These are phyloP conservation scores for Solanum medicagineum DNA, from an alignment of 257 asterid species.

Conservation along the genomic window DNA sequence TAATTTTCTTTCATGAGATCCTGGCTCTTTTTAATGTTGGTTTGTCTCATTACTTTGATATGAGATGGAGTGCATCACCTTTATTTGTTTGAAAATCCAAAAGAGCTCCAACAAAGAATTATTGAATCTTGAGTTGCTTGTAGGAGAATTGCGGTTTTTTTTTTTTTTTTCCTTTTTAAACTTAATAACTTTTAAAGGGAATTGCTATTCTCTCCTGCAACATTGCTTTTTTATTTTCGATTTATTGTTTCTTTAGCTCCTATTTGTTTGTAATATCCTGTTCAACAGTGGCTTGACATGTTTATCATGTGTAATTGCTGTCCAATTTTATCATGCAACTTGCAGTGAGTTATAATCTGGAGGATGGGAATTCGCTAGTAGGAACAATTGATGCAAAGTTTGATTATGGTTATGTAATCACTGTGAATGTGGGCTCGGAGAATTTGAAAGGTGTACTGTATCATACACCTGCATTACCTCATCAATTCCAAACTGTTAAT, in stretches of 20 bases:
- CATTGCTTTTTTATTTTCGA: background rate
- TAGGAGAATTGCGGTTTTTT: background rate
- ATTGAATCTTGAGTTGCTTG: background rate
- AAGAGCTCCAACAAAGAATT: background rate
- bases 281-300: background rate
- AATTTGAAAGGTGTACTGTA: constrained; percentile 74
- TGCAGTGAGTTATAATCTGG: constrained; percentile 41
- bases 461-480: constrained; percentile 33
- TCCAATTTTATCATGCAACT: background rate
- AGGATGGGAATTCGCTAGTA: constrained; percentile 41
- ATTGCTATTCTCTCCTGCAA: background rate
- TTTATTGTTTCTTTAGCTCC: background rate
- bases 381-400: constrained; percentile 93
- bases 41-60: background rate
- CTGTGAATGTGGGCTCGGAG: constrained; percentile 60
- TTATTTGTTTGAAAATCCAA: background rate
- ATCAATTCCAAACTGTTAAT: constrained; percentile 18
- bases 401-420: constrained; percentile 68
- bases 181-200: too few species aligned
- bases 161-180: too few species aligned
- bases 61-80: background rate
- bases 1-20: background rate
- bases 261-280: background rate
- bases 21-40: background rate
- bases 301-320: background rate